Evolutionary conservation across 2,329 filamentous ascomycete genomes (phyloP).

Genomic region (Coleophoma eucalyptorum): DNA sequence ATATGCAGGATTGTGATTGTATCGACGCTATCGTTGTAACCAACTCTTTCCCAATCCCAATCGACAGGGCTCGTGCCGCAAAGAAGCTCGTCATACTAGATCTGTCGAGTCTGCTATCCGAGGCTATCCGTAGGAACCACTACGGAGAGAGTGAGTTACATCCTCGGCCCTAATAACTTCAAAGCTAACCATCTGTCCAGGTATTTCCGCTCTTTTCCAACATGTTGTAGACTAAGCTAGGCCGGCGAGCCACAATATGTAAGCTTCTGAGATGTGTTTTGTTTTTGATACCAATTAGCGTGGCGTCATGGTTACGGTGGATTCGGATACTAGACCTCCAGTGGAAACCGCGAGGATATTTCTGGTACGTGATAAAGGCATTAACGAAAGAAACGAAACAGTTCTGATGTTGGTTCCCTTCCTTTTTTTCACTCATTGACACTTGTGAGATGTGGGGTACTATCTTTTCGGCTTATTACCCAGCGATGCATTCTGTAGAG

Average conservation of each 20-base stretch:
- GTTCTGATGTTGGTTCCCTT: not conserved
- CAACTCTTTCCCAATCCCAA: slow-evolving; percentile 90
- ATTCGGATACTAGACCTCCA: too few relatives aligned
- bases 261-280: slow-evolving; percentile 28
- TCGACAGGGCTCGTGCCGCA: slow-evolving; percentile 64
- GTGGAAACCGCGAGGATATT: too few relatives aligned
- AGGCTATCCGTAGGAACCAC: slow-evolving; percentile 93
- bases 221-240: slow-evolving; percentile 4
- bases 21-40: slow-evolving; percentile 94
- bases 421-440: slow-evolving; percentile 5
- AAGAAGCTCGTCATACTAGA: slow-evolving; percentile 89
- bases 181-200: slow-evolving; percentile 9
- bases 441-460: slow-evolving; percentile 4
- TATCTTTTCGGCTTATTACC: slow-evolving; percentile 26
- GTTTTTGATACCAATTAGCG: slow-evolving; percentile 17
- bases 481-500: slow-evolving; percentile 74
- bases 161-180: too few relatives aligned
- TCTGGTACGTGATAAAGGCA: too few relatives aligned
- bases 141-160: slow-evolving; percentile 64
- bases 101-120: slow-evolving; percentile 80
- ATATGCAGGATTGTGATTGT: slow-evolving; percentile 88
- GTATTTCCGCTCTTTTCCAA: slow-evolving; percentile 4
- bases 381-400: too few relatives aligned
- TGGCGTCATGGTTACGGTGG: slow-evolving; percentile 15
- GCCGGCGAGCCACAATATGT: slow-evolving; percentile 9